A percentile compares a stretch with the other conserved stretches of the same genome.
phyloP scores from a whole-genome alignment of 179 eudicot species.

The Silene coronaria region DNA sequence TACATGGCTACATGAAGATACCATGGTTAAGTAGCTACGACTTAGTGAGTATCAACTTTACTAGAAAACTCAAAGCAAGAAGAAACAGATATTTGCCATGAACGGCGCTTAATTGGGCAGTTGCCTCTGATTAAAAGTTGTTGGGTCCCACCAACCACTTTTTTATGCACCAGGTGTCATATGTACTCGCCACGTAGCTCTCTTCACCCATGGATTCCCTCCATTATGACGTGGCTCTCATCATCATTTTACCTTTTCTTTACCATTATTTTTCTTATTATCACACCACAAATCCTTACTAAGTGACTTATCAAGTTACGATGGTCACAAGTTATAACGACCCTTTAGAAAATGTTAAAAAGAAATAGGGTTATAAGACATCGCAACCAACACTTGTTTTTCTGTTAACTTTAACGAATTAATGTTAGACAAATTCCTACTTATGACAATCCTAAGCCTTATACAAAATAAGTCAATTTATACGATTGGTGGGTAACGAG shows the following conservation, averaged over 20 bases:
- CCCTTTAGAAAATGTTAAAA: no score
- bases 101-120: slow-evolving; percentile 34
- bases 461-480: no score
- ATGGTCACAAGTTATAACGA: no score
- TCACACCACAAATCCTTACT: no score
- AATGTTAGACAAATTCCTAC: no score
- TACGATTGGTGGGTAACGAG: no score
- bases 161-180: slow-evolving; percentile 9
- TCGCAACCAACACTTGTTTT: no score
- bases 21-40: not conserved
- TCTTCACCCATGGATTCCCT: not conserved
- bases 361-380: no score
- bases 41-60: not conserved
- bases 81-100: slow-evolving; percentile 14
- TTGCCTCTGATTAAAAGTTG: slow-evolving; percentile 16
- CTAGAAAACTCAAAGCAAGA: not conserved
- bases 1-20: no score
- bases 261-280: not conserved
- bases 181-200: slow-evolving; percentile 22
- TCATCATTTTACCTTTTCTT: slow-evolving; percentile 12
- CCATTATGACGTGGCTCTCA: slow-evolving; percentile 17
- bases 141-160: slow-evolving; percentile 15
- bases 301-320: no score
- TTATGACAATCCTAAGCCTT: no score
- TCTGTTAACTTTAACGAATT: no score